These are phyloP conservation scores for Candida coquimbonensis DNA, from an alignment of 805 yeast species.

Conservation along the genomic window DNA sequence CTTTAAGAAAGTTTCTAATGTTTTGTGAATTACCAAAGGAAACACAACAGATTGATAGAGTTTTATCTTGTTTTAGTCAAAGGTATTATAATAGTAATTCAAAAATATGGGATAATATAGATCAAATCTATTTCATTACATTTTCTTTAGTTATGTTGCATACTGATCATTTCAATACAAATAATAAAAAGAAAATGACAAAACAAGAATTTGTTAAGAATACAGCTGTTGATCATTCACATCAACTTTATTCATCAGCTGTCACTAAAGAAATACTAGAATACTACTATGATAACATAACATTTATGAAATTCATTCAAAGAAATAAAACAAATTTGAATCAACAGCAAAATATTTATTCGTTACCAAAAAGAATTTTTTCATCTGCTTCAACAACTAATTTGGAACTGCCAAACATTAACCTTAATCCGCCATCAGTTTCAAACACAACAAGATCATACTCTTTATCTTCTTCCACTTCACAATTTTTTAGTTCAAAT, in stretches of 20 bases:
- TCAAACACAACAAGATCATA: constrained; percentile 8
- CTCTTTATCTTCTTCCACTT: constrained; percentile 20
- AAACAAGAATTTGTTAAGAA: constrained; percentile 53
- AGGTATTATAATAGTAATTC: constrained; percentile 33
- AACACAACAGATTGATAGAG: constrained; percentile 69
- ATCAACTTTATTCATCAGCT: constrained; percentile 20
- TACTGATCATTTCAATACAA: constrained; percentile 65
- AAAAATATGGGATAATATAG: constrained; percentile 29
- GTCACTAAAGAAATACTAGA: constrained; percentile 37
- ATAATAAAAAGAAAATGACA: constrained; percentile 61
- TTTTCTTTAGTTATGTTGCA: constrained; percentile 67
- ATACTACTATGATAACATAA: constrained; percentile 63
- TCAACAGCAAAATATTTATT: constrained; percentile 6
- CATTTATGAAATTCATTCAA: constrained; percentile 48
- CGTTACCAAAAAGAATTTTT: constrained; percentile 19
- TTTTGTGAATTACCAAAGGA: constrained; percentile 59
- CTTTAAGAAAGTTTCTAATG: constrained; percentile 54
- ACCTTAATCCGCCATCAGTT: not conserved
- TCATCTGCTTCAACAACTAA: constrained; percentile 20
- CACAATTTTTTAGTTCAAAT: constrained; percentile 17
- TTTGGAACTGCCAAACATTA: constrained; percentile 9
- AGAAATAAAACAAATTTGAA: constrained; percentile 25
- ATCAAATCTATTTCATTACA: constrained; percentile 54
- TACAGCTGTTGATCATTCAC: constrained; percentile 26
- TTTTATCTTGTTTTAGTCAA: constrained; percentile 49